Conservation (phyloP, 192 early-diverging fungal species). For the Coemansia sp. region DNA sequence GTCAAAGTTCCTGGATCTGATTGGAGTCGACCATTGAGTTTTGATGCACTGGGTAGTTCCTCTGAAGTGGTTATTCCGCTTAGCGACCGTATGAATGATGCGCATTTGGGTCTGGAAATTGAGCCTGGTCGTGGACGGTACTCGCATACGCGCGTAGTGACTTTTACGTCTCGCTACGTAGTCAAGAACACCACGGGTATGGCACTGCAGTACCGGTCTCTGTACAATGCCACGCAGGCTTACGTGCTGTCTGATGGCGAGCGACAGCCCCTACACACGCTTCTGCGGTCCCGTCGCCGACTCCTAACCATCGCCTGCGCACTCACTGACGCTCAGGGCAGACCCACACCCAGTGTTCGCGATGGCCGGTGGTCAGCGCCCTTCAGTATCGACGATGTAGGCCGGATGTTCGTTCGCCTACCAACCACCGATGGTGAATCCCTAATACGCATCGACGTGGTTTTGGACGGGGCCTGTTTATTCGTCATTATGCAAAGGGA, state of each 20-base stretch:
- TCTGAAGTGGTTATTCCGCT: conserved; percentile 75
- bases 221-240: conserved; percentile 57
- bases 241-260: conserved; percentile 54
- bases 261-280: conserved; percentile 61
- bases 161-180: conserved; percentile 87
- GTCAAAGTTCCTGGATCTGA: conserved; percentile 73
- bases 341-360: background rate
- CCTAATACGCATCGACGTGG: conserved; percentile 76
- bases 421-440: conserved; percentile 41
- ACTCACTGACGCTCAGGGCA: conserved; percentile 13
- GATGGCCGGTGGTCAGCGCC: conserved; percentile 81
- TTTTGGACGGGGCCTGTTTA: conserved; percentile 88
- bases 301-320: conserved; percentile 69
- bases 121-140: conserved; percentile 87
- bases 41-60: conserved; percentile 91
- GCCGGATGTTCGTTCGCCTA: conserved; percentile 79
- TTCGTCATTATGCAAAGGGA: conserved; percentile 82
- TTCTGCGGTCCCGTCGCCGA: conserved; percentile 64
- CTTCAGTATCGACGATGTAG: conserved; percentile 85
- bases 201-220: conserved; percentile 73
- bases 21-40: conserved; percentile 88
- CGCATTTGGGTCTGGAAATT: conserved; percentile 81
- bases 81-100: conserved; percentile 50
- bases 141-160: conserved; percentile 84
- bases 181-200: conserved; percentile 78